phyloP scores from a whole-genome alignment of 257 asterid species.

The Dorcoceras hygrometricum region DNA sequence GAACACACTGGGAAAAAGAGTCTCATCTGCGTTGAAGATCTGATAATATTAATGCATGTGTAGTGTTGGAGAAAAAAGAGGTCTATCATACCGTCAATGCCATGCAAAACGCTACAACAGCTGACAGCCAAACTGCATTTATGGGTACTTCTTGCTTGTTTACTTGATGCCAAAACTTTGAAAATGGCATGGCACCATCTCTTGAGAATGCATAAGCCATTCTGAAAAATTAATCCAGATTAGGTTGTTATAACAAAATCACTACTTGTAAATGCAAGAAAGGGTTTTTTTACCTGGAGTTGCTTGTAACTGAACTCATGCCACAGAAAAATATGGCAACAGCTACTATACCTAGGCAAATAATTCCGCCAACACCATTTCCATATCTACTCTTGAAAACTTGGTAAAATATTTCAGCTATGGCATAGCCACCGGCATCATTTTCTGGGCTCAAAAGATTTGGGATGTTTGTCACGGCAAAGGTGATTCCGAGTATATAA shows the following conservation, averaged over 20 bases:
- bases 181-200: slow-evolving; percentile 98
- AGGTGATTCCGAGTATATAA: slow-evolving; percentile 84
- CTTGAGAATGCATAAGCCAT: slow-evolving; percentile 97
- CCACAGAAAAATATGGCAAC: slow-evolving; percentile 95
- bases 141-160: slow-evolving; percentile 82
- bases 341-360: slow-evolving; percentile 65
- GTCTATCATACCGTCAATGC: slow-evolving; percentile 69
- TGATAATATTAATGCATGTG: neutral
- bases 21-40: too few relatives aligned
- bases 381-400: slow-evolving; percentile 79
- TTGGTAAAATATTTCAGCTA: slow-evolving; percentile 79
- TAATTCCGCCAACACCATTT: slow-evolving; percentile 71
- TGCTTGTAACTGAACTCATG: slow-evolving; percentile 92
- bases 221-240: slow-evolving; percentile 34
- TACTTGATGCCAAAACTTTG: slow-evolving; percentile 80
- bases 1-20: too few relatives aligned
- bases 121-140: slow-evolving; percentile 87
- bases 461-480: slow-evolving; percentile 81
- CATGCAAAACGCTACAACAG: slow-evolving; percentile 89
- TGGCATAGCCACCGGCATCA: slow-evolving; percentile 93
- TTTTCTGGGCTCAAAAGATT: slow-evolving; percentile 56
- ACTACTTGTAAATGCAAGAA: slow-evolving; percentile 6
- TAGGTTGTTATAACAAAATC: neutral
- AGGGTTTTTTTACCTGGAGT: slow-evolving; percentile 60
- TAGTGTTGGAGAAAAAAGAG: neutral